Evolutionary conservation across 306 rosid genomes (phyloP).

Genomic region (Geum urbanum): DNA sequence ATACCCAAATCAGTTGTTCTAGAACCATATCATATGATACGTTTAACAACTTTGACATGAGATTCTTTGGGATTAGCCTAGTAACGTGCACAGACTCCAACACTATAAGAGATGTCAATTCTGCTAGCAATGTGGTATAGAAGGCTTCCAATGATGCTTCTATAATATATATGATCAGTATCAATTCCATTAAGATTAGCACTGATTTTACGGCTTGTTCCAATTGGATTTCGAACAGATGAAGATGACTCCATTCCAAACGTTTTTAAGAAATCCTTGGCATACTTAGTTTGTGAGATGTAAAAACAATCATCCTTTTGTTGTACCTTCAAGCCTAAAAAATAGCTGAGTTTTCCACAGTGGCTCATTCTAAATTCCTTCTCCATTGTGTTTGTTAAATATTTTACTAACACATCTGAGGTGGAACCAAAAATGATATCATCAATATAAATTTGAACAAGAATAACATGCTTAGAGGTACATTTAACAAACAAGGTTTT

Average conservation of each 20-base stretch:
- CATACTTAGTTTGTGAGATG: too few species aligned
- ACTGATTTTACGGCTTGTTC: neutral
- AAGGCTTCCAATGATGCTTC: neutral
- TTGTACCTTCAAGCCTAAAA: too few species aligned
- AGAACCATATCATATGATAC: neutral
- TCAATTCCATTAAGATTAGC: neutral
- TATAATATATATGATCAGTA: neutral
- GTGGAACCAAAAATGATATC: too few species aligned
- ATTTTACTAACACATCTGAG: too few species aligned
- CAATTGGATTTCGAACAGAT: neutral
- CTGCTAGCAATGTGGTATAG: too few species aligned
- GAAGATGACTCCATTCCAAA: neutral
- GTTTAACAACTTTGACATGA: too few species aligned
- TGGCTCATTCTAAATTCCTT: too few species aligned
- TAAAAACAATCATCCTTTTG: too few species aligned
- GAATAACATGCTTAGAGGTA: accelerated
- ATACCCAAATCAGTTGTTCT: neutral
- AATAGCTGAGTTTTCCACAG: too few species aligned
- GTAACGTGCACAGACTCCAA: too few species aligned
- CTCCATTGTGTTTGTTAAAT: too few species aligned
- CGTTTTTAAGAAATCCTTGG: neutral
- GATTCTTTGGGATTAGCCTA: neutral
- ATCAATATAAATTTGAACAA: neutral
- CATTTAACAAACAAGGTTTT: neutral
- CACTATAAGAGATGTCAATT: too few species aligned